Base-by-base conservation (phyloP, 2,329 filamentous ascomycete genomes). In the Trichoderma koningii region DNA sequence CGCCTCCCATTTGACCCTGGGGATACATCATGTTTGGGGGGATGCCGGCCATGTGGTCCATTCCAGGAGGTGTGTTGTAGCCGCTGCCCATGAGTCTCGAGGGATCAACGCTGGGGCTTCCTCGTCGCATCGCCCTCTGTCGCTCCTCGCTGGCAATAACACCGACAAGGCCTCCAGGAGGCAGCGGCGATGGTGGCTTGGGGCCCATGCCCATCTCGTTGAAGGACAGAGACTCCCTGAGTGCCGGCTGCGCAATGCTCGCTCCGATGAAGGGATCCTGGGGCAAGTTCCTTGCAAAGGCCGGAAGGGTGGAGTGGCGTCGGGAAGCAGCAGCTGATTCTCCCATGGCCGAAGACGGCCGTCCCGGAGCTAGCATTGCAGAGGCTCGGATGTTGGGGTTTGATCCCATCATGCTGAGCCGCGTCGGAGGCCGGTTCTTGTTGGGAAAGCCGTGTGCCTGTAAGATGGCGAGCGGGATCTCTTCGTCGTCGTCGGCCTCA, bases 131-230 rank as follows among this genome's bases (percentile, higher is more conserved):
- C 34, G 92, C 92, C 69, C 89, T 85, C 47, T 89, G 89, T 55
- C 91, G 85, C 75, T 96, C 92, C 77, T 96, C 92, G 60, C 82
- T 90, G 41, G 91, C 91, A 77, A 97, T 97, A 9, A 97, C 91
- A 10, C 92, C 92, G 21, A 97, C 89, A 12, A 97, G 82, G 12
- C 93, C 93, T 48, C 91, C 92, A 1, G 90, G 89, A 17, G 89
- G 89, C 6, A 83, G 73, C 28, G 77, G 69, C 53, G 73, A 71
- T 26, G 72, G 75, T 47, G 76, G 73, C 73, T 78, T 73, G 48
- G 78, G 72, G 55, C 73, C 71, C 65, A 77, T 70, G 21, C 79
- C 74, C 26, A 87, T 87, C 48, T 86, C 87, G 57, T 86, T 85
- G 67, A 94, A 85, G 3, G 88, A 83, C 45, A 96, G 81, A 4